These are phyloP conservation scores for Ustilago shanxiensis DNA, from an alignment of 1,284 basidiomycete species.

Conservation along the genomic window DNA sequence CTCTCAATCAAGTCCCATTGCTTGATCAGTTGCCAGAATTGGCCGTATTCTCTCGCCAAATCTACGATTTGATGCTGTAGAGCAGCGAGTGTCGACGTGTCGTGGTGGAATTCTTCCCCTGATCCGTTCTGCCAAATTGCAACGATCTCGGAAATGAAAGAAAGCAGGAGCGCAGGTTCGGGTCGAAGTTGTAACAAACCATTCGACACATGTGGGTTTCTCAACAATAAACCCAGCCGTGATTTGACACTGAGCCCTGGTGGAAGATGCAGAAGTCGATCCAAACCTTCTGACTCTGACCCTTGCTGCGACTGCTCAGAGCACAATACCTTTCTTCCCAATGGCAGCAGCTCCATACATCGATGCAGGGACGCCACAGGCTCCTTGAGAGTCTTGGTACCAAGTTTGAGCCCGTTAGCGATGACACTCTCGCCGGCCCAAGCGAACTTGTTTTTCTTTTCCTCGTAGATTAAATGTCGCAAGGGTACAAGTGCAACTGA, in stretches of 20 bases:
- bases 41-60: constrained; percentile 33
- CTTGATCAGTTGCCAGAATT: constrained; percentile 49
- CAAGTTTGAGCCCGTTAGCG: constrained; percentile 64
- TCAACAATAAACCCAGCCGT: constrained; percentile 51
- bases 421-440: constrained; percentile 63
- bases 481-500: constrained; percentile 51
- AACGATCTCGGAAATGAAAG: constrained; percentile 47
- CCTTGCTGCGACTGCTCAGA: constrained; percentile 8
- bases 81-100: constrained; percentile 10
- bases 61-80: constrained; percentile 18
- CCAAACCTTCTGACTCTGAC: constrained; percentile 16
- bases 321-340: constrained; percentile 31
- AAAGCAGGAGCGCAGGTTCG: constrained; percentile 42
- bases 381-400: constrained; percentile 58
- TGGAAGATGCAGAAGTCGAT: constrained; percentile 29
- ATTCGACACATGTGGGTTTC: constrained; percentile 41
- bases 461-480: constrained; percentile 42
- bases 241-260: constrained; percentile 34
- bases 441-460: constrained; percentile 57
- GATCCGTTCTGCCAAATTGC: constrained; percentile 18
- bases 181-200: constrained; percentile 37
- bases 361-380: constrained; percentile 45
- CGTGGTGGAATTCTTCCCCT: constrained; percentile 7
- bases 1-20: constrained; percentile 30
- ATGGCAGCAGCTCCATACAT: constrained; percentile 34